Base-by-base conservation (phyloP, 495 filamentous ascomycete genomes). In the Hypoxylon rickii region DNA sequence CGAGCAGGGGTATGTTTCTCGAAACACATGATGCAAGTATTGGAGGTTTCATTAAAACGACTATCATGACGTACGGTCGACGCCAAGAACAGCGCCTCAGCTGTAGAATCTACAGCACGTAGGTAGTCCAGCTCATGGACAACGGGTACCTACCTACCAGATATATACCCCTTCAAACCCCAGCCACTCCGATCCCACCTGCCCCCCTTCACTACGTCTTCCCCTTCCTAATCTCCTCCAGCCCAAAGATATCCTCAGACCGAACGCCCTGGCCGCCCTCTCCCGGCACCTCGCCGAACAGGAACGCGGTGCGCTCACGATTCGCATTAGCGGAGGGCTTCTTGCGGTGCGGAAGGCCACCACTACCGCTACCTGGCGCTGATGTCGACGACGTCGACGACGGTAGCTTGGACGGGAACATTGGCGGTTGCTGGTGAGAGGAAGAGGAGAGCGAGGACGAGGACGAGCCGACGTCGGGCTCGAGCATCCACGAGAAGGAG, bases 401-500 rank as follows among this genome's bases (percentile, higher is more conserved):
- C 6, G 32, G 32, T 4, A 56, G 24, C 17, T 54, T 45, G 2
- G 54, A 48, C 2, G 62, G 55, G 49, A 68, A 66, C 18, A 68
- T 56, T 13, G 68, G 44, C 1, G 63, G 55, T 12, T 38, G 44
- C 17, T 59, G 56, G 24, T 29, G 24, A 10, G 24, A 29, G 4
- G 24, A 10, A 4, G 24, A 29, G 4, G 58, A 62, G 5, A 57
- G 45, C 12, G 61, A 36, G 7, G 55, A 19, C 11, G 51, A 52
- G 0, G 32, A 37, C 7, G 63, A 42, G 29, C 2, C 21, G 32
- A 47, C 17, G 58, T 79, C 79, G 12, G 79, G 78, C 39, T 83
- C 83, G 1, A 98, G 79, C 92, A 98, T 97, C 92, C 92, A 98
- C 8, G 92, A 88, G 67, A 96, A 97, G 7, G 85, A 87, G 20